phyloP scores from a whole-genome alignment of 805 yeast species.

The Kluyveromyces dobzhanskii region DNA sequence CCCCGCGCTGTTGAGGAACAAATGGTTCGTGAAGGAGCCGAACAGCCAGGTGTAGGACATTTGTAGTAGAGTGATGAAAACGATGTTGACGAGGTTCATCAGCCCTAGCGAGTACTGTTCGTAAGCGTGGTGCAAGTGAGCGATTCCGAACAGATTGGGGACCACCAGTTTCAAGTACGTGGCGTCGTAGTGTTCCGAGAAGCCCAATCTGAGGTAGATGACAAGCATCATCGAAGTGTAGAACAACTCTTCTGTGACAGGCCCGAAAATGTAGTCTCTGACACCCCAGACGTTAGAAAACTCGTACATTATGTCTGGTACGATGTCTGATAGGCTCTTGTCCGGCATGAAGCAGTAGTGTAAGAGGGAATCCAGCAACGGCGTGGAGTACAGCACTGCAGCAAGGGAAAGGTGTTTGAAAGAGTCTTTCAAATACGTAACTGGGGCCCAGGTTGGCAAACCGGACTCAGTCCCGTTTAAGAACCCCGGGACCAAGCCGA shows the following conservation, averaged over 20 bases:
- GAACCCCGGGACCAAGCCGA: slow-evolving; percentile 23
- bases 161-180: slow-evolving; percentile 15
- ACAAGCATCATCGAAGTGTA: slow-evolving; percentile 26
- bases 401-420: slow-evolving; percentile 11
- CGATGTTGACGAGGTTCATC: slow-evolving; percentile 10
- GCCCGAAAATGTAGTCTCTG: slow-evolving; percentile 28
- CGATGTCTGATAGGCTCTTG: slow-evolving; percentile 8
- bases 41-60: slow-evolving; percentile 25
- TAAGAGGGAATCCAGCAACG: slow-evolving; percentile 15
- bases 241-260: slow-evolving; percentile 27
- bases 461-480: slow-evolving; percentile 1
- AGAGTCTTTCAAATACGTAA: slow-evolving; percentile 10
- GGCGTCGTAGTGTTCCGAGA: slow-evolving; percentile 3
- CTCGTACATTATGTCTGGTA: slow-evolving; percentile 10
- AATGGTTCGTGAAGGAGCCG: slow-evolving; percentile 26
- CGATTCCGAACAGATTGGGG: slow-evolving; percentile 28
- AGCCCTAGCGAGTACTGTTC: slow-evolving; percentile 17
- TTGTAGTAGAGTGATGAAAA: slow-evolving; percentile 18
- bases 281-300: slow-evolving; percentile 24
- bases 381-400: slow-evolving; percentile 20
- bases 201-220: slow-evolving; percentile 7
- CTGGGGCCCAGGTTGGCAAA: slow-evolving; percentile 8
- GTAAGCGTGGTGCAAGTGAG: slow-evolving; percentile 29
- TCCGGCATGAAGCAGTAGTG: slow-evolving; percentile 14
- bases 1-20: slow-evolving; percentile 23